A percentile compares a stretch with the other conserved stretches of the same genome.
These are phyloP conservation scores for Macrophomina tecta DNA, from an alignment of 2,329 filamentous ascomycete species.

Conservation along the genomic window DNA sequence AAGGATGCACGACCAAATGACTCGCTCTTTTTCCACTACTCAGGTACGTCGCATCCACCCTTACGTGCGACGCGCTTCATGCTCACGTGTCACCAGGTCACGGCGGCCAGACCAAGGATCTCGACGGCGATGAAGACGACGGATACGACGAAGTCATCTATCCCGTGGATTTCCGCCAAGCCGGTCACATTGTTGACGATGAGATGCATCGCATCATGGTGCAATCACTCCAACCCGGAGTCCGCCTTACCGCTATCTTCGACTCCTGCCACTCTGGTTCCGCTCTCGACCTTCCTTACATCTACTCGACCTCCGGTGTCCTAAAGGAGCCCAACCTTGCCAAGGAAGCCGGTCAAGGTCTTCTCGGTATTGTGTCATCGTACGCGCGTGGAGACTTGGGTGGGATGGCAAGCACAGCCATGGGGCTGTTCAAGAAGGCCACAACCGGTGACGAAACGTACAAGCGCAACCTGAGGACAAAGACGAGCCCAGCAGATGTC, in stretches of 20 bases:
- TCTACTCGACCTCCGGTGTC: conserved; percentile 80
- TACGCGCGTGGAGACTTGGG: conserved; percentile 85
- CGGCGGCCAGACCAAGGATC: conserved; percentile 79
- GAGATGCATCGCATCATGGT: conserved; percentile 86
- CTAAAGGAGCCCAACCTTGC: conserved; percentile 82
- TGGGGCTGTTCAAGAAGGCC: conserved; percentile 86
- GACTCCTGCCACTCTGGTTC: conserved; percentile 83
- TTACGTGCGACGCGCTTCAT: background rate
- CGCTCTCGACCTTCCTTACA: conserved; percentile 76
- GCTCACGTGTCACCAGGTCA: conserved; percentile 61
- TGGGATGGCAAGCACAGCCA: conserved; percentile 79
- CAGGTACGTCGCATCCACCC: conserved; percentile 62
- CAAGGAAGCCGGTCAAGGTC: conserved; percentile 76
- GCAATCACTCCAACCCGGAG: conserved; percentile 76
- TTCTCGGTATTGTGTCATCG: conserved; percentile 73
- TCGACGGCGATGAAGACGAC: conserved; percentile 81
- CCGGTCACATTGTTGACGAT: conserved; percentile 83
- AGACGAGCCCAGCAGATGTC: conserved; percentile 93
- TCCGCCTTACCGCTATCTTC: conserved; percentile 82
- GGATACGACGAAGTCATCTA: conserved; percentile 86
- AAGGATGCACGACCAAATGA: conserved; percentile 93
- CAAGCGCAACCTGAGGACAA: conserved; percentile 81
- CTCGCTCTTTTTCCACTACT: conserved; percentile 97
- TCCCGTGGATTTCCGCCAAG: conserved; percentile 78
- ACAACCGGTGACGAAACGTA: conserved; percentile 79